Evolutionary conservation across 176 grass and related monocot species (phyloP).

Genomic region (Avena sativa): DNA sequence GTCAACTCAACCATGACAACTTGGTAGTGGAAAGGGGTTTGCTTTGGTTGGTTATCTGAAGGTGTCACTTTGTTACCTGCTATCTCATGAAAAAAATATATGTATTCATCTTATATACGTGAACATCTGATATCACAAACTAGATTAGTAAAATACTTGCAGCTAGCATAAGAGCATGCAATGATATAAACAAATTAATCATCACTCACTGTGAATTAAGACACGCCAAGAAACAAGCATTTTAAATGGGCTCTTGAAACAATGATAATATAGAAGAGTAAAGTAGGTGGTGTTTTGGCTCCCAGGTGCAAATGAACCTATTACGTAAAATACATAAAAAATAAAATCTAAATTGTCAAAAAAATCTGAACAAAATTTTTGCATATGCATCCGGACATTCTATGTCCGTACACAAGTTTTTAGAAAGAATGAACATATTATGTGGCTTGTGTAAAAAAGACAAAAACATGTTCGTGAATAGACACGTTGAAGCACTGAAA

Average conservation of each 20-base stretch:
- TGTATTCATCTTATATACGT: slow-evolving; percentile 21
- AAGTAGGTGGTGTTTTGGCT: neutral
- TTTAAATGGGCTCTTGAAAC: slow-evolving; percentile 24
- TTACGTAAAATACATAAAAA: no score
- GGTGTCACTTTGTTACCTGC: neutral
- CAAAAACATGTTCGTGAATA: no score
- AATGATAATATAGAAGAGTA: slow-evolving; percentile 8
- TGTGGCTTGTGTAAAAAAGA: no score
- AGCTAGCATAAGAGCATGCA: slow-evolving; percentile 8
- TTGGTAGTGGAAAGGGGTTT: neutral
- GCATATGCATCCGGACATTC: no score
- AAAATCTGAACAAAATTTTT: no score
- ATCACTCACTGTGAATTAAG: slow-evolving; percentile 28
- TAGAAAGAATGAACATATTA: no score
- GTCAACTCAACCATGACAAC: neutral
- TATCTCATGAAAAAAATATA: slow-evolving; percentile 6
- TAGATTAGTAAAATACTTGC: slow-evolving; percentile 30
- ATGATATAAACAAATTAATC: neutral
- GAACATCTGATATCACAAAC: slow-evolving; percentile 22
- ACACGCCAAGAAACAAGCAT: slow-evolving; percentile 27
- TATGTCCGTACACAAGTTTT: no score
- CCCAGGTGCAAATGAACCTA: no score
- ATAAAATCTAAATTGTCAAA: no score
- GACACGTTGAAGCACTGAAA: no score
- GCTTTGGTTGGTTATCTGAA: neutral